Base-by-base conservation (phyloP, 2,329 filamentous ascomycete species). In the Calonectria honghensis region DNA sequence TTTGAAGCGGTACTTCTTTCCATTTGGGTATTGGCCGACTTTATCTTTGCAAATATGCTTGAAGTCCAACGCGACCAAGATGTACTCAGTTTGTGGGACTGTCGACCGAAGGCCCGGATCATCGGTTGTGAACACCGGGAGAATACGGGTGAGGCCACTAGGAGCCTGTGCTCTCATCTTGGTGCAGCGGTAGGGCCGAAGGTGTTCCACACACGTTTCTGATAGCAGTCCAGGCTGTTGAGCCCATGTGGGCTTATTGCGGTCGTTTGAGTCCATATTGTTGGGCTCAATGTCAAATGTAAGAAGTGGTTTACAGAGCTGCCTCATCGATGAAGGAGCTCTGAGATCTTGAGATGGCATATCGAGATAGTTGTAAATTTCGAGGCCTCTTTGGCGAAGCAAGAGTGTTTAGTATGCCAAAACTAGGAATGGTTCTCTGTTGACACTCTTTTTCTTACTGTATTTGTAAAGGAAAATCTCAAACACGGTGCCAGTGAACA, bases 21-120 rank as follows among this genome's bases (percentile, higher is more conserved):
- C 73, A 6, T 74, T 39, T 5, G 65, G 16, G 4, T 57, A 65
- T 31, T 6, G 32, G 0, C 66, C 61, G 10, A 59, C 9, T 24
- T 76, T 72, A 20, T n/a, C 32, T 45, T 52, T 52, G 24, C 73
- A 77, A 37, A 74, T 63, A 32, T 73, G 50, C 48, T 75, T 59
- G 50, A 77, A 75, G 24, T 68, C 29, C 6, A 77, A 20, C 3
- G 77, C 52, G 11, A 77, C 51, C 5, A 78, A 29, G 11, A 76
- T 64, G 29, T 74, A 70, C 9, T 79, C 73, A 2, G 39, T 70
- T 16, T 35, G 32, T 1, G 61, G 77, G 31, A 35, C n/a, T 24
- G n/a, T 20, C 37, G 16, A 65, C 14, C 31, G 29, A 31, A 29
- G 41, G 27, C 31, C 29, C 32, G 35, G 57, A 31, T 63, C 57